These are phyloP conservation scores for Physocladia obscura DNA, from an alignment of 192 early-diverging fungal genomes.

Conservation along the genomic window DNA sequence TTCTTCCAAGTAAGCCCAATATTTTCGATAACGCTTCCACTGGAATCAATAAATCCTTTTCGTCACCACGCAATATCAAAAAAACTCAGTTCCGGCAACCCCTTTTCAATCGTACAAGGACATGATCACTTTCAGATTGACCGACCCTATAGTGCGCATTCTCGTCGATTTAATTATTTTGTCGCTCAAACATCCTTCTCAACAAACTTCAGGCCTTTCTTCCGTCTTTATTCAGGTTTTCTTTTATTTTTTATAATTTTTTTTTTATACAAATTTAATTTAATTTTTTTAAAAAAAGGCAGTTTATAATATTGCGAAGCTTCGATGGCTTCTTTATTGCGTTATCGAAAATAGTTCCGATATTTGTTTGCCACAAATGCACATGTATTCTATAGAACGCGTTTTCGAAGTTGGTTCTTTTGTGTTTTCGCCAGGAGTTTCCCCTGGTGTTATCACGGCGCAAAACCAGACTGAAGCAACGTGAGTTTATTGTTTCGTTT, in stretches of 20 bases:
- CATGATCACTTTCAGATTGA: not conserved
- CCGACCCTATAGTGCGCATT: not conserved
- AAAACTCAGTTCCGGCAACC: not conserved
- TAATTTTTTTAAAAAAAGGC: not conserved
- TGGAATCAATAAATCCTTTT: no score
- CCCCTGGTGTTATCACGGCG: no score
- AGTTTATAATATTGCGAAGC: not conserved
- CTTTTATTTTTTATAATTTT: not conserved
- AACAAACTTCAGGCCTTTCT: not conserved
- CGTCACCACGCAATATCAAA: no score
- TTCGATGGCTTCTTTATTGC: constrained; percentile 17
- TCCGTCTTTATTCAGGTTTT: not conserved
- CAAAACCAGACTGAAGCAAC: no score
- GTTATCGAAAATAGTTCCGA: not conserved
- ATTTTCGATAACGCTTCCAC: no score
- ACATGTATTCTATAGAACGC: constrained; percentile 1
- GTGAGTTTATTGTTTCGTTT: no score
- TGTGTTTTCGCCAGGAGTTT: no score
- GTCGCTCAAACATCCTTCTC: not conserved
- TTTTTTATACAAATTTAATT: not conserved
- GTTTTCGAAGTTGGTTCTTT: constrained; percentile 9
- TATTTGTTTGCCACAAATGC: not conserved
- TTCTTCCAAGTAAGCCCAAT: no score
- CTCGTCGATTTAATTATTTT: constrained; percentile 10
- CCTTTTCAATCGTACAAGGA: constrained; percentile 13